Evolutionary conservation across 2,329 filamentous ascomycete species (phyloP).

Genomic region (Basipetospora chlamydospora): DNA sequence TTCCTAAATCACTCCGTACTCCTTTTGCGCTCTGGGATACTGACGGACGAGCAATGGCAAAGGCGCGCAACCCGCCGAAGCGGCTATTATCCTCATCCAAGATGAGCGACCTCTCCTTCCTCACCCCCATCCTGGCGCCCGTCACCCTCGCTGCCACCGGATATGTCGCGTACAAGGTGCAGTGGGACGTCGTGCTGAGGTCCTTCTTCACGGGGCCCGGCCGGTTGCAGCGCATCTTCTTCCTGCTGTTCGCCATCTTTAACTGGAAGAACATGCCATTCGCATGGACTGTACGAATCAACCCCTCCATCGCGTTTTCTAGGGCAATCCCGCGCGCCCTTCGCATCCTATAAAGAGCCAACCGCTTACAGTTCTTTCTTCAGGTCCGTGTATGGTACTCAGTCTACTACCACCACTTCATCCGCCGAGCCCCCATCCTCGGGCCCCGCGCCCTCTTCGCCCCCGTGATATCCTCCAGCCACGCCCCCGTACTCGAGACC

Average conservation of each 20-base stretch:
- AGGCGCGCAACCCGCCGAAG: too few species aligned
- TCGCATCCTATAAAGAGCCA: not conserved
- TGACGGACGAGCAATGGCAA: too few species aligned
- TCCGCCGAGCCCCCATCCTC: constrained; percentile 32
- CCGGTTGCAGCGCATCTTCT: constrained; percentile 33
- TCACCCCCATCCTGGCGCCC: constrained; percentile 23
- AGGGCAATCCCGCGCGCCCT: not conserved
- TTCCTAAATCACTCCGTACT: too few species aligned
- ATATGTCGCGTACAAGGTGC: constrained; percentile 30
- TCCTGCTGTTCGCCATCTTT: constrained; percentile 39
- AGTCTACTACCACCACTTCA: constrained; percentile 37
- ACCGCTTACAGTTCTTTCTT: not conserved
- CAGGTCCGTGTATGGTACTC: constrained; percentile 45
- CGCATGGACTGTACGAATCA: constrained; percentile 55
- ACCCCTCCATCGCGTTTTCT: not conserved
- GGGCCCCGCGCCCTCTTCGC: constrained; percentile 56
- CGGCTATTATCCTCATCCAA: too few species aligned
- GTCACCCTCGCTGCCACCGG: constrained; percentile 25
- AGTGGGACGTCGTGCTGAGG: constrained; percentile 23
- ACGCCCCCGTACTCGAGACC: constrained; percentile 59
- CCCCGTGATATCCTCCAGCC: constrained; percentile 50
- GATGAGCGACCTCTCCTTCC: constrained; percentile 17
- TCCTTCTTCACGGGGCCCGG: constrained; percentile 40
- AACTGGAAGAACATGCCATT: constrained; percentile 66
- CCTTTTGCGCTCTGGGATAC: too few species aligned